Base-by-base conservation (phyloP, 1,284 basidiomycete species). In the Apiotrichum laibachii region DNA sequence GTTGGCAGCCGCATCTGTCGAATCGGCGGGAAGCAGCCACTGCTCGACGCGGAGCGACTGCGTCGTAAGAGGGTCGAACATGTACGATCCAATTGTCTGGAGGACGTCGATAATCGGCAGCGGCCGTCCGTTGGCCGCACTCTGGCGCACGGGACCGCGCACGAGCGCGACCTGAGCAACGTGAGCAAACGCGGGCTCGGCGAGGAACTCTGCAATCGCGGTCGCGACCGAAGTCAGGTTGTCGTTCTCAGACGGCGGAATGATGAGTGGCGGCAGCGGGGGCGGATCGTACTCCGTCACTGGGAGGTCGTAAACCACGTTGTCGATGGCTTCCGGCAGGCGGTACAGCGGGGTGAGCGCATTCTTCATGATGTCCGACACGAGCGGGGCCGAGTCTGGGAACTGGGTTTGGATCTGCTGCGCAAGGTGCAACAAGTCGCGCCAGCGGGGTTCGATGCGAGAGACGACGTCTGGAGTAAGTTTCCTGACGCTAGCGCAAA, bases 51-150 rank as follows among this genome's bases (percentile, higher is more conserved):
- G 53, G 16, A 63, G 47, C 10, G 16, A 12, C 21, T 60, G 55
- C 21, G 40, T 19, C 4, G 44, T 34, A 4, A 63, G 42, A 2
- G 35, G 33, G 18, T 62, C 61, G 12, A 65, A 57, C 15, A 70
- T 60, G 49, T 67, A 55, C 19, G 50, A 56, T 10, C 64, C 64
- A 7, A 72, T 49, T 2, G 62, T 60, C 44, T 59, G 57, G 2
- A 72, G 63, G 2, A 67, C 60, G 3, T 58, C 53, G 16, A 59
- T 47, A 19, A 71, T 59, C 2, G 67, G 68, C 5, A 69, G 53
- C 2, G 64, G 61, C 61, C 56, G 57, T 1, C 60, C 59, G 8
- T 56, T 35, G 1, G 55, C 21, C 4, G 61, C 63, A 2, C 63
- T 62, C 45, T 67, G 66, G 1, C 65, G 62, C 15, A 72, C 48